These are phyloP conservation scores for Lachancea cidri DNA, from an alignment of 805 yeast species.

Conservation along the genomic window DNA sequence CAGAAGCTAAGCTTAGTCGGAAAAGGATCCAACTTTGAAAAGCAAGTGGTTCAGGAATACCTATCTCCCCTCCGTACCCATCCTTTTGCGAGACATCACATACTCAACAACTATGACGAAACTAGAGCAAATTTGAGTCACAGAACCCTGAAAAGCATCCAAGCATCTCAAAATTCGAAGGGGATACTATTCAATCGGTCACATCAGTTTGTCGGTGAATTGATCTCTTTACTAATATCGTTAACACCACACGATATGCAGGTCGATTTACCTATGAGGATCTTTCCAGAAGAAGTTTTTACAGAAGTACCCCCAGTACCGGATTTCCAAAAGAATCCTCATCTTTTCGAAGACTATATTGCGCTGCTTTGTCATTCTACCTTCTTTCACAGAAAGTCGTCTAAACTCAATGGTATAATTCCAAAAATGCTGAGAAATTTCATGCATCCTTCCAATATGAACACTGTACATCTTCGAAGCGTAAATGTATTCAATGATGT, in stretches of 20 bases:
- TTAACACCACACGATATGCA: constrained; percentile 21
- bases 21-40: constrained; percentile 28
- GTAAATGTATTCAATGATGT: constrained; percentile 34
- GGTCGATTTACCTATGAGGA: constrained; percentile 12
- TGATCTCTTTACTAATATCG: constrained; percentile 21
- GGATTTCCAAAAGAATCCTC: constrained; percentile 23
- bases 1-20: constrained; percentile 23
- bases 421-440: constrained; percentile 36
- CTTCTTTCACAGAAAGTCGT: constrained; percentile 34
- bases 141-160: constrained; percentile 8
- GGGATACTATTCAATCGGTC: constrained; percentile 12
- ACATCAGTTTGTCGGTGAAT: constrained; percentile 16
- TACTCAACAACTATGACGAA: constrained; percentile 18
- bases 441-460: constrained; percentile 36
- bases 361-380: constrained; percentile 36
- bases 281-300: constrained; percentile 19
- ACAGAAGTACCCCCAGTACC: constrained; percentile 37
- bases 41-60: constrained; percentile 24
- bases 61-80: constrained; percentile 26
- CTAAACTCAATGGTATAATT: constrained; percentile 35
- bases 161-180: constrained; percentile 8
- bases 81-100: constrained; percentile 23
- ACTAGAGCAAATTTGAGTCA: constrained; percentile 13
- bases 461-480: constrained; percentile 29
- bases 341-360: constrained; percentile 31